Evolutionary conservation across 495 filamentous ascomycete genomes (phyloP), one percentile per base, ranked within the genome.

Genomic region (Oidiodendron maius): DNA sequence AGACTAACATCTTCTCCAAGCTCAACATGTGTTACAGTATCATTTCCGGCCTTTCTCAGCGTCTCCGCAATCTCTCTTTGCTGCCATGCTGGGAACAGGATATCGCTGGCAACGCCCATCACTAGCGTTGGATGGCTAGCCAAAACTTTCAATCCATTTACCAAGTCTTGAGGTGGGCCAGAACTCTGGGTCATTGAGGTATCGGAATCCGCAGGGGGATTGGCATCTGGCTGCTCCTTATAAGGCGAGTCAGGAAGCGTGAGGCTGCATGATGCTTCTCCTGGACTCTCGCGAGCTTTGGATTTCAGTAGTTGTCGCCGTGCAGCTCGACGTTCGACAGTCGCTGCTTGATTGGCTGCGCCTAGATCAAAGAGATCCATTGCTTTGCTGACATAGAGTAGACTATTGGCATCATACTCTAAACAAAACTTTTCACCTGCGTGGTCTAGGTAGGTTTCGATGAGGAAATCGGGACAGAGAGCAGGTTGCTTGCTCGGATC

Each of bases 281-380:
- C 46, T 10, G 60, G 58, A 23, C n/a, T 60, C 50, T 2, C 30
- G 26, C 3, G 12, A 3, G 46, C n/a, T 17, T 37, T 32, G 20
- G 44, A 50, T 9, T 25, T 39, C 16, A 53, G n/a, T 39, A 44
- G 30, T 25, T 58, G 32, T 44, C 58, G 53, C 18, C 62, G 59
- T 42, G 67, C 64, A 5, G 64, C 62, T 28, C 75, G 60, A 39
- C 75, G 64, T 5, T 59, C 55, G 1, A 59, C 60, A 20, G 67
- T 62, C 4, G 62, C 66, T 20, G 59, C 56, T 59, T 86, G 86
- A 50, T 83, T 82, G 13, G 75, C 71, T 30, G 68, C 65, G 26
- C 93, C 91, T 0, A 99, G 77, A 61, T 99, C 93, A 62, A 99
- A 99, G 11, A 97, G 75, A 58, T 97, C 93, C 93, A 99, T 99